These are phyloP conservation scores for Basidiobolus heterosporus DNA, from an alignment of 371 early-diverging fungal species.

Conservation along the genomic window DNA sequence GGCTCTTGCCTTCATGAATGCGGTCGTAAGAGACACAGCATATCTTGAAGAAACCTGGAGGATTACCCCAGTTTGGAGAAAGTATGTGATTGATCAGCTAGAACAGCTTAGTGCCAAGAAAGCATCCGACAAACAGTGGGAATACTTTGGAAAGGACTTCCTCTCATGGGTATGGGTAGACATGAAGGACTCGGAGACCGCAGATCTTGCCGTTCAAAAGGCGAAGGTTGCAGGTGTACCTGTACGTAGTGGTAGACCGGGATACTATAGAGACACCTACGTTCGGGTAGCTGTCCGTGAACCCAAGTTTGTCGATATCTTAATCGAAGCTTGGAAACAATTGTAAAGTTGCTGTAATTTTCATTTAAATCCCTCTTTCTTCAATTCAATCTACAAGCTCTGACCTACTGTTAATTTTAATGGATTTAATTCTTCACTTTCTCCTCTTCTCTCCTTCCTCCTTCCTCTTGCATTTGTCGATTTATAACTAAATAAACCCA, in stretches of 20 bases:
- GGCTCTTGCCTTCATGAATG: conserved; percentile 59
- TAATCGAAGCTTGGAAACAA: conserved; percentile 43
- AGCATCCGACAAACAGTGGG: conserved; percentile 26
- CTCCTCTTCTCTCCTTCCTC: too few species aligned
- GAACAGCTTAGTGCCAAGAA: conserved; percentile 10
- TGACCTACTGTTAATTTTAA: too few species aligned
- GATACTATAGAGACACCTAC: conserved; percentile 55
- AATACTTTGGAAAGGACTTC: conserved; percentile 49
- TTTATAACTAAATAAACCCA: too few species aligned
- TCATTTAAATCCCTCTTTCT: too few species aligned
- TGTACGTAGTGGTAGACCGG: conserved; percentile 59
- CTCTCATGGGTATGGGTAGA: conserved; percentile 78
- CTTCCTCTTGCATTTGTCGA: too few species aligned
- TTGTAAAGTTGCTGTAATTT: conserved; percentile 13
- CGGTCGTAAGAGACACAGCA: conserved; percentile 45
- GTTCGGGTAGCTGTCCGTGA: conserved; percentile 65
- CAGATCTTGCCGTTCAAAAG: conserved; percentile 35
- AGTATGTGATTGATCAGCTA: conserved; percentile 33
- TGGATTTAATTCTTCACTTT: too few species aligned
- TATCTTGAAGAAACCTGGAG: conserved; percentile 62
- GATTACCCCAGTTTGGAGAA: conserved; percentile 44
- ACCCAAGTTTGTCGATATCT: conserved; percentile 34
- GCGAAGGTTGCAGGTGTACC: conserved; percentile 65
- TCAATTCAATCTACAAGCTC: too few species aligned
- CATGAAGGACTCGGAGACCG: conserved; percentile 28